Base-by-base conservation (phyloP, 805 yeast species). In the Kregervanrija fluxuum region DNA sequence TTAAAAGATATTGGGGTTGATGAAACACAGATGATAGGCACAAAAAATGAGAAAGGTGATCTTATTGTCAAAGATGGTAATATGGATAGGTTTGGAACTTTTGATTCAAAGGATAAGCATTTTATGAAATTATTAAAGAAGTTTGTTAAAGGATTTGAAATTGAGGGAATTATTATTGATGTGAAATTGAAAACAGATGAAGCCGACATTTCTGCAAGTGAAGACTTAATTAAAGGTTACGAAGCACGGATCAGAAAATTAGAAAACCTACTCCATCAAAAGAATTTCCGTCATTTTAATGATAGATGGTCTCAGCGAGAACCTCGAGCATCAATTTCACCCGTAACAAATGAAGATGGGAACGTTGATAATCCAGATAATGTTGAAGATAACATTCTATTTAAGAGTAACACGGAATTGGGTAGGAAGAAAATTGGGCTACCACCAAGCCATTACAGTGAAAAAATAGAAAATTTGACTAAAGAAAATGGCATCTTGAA, bases 211-310 rank as follows among this genome's bases (percentile, higher is more conserved):
- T 34, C 32, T 11, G n/a, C n/a, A 30, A 37, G 44, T 31, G 57
- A 64, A 3, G 78, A 71, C 37, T 55, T 74, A 11, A 65, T 83
- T 10, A 71, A 71, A 50, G 86, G 85, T 0, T 82, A 88, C 50
- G 82, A 82, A 58, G 62, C 76, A 10, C 68, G 95, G 43, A 85
- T 91, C 35, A 78, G 77, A 49, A 84, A 84, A 52, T 70, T 91
- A 42, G 96, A 89, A 53, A 82, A 77, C 44, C 62, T 88, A 34
- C 64, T 89, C 12, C 93, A 88, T 57, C 87, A 85, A 49, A 83
- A 79, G 43, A 86, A 77, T 50, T 79, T 73, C 55, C 73, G 73
- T 38, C 75, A 78, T 42, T 67, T 79, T 34, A 70, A 70, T 31
- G 59, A 57, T n/a, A 57, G 56, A 40, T 64, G 67, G 66, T 55